Evolutionary conservation across 208 protist genomes (phyloP).

Genomic region (Leishmania amazonensis): DNA sequence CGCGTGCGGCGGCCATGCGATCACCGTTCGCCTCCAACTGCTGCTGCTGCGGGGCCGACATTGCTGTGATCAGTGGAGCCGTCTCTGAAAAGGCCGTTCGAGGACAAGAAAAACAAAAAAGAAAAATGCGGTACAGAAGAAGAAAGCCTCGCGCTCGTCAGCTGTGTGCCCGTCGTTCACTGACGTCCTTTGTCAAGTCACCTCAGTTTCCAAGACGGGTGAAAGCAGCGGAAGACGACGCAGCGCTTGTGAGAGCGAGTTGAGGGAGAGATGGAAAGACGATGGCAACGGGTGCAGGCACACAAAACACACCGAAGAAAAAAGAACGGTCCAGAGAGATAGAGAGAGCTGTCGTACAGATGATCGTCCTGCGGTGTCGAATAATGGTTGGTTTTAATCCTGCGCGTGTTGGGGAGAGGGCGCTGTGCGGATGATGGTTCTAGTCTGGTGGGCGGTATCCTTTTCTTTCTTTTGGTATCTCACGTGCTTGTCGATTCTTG

Average conservation of each 20-base stretch:
- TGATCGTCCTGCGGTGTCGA: background rate
- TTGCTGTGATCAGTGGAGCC: background rate
- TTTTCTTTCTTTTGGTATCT: too few species aligned
- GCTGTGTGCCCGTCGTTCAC: background rate
- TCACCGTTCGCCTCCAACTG: conserved; percentile 14
- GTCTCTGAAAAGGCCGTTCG: background rate
- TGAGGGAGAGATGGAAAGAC: background rate
- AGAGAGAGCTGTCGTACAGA: background rate
- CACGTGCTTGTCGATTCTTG: background rate
- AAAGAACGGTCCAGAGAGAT: background rate
- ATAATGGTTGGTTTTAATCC: background rate
- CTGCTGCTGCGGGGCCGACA: conserved; percentile 9
- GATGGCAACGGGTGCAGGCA: background rate
- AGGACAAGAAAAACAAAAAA: background rate
- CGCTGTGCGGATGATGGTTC: background rate
- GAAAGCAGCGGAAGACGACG: background rate
- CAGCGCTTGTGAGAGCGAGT: background rate
- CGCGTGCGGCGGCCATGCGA: conserved; percentile 29
- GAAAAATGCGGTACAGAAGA: background rate
- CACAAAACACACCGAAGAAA: background rate
- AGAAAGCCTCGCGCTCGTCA: background rate
- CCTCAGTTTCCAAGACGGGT: background rate
- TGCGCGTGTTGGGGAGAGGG: background rate
- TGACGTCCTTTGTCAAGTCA: background rate
- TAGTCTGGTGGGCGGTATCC: background rate